Percentiles rank a stretch among this genome's conserved stretches.
These are phyloP conservation scores for Suillus cothurnatus DNA, from an alignment of 768 basidiomycete genomes.

Conservation along the genomic window DNA sequence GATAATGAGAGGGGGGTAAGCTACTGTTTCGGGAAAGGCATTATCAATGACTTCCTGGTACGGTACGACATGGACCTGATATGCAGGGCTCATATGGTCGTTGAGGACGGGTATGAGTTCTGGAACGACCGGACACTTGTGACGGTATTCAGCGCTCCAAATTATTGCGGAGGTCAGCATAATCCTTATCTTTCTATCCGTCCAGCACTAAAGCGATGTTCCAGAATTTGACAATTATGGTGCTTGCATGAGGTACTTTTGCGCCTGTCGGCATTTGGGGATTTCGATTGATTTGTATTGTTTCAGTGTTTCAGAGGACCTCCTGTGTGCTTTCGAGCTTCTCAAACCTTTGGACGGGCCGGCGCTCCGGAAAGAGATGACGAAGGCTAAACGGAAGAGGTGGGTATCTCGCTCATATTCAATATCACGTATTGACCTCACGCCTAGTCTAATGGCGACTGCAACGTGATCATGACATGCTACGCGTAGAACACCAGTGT, in stretches of 20 bases:
- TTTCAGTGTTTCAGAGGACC: conserved; percentile 89
- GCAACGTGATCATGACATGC: conserved; percentile 24
- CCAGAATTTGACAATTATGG: conserved; percentile 95
- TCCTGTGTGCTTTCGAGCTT: conserved; percentile 96
- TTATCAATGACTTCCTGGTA: conserved; percentile 94
- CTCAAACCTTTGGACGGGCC: conserved; percentile 95
- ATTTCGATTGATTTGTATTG: conserved; percentile 18
- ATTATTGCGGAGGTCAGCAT: conserved; percentile 88
- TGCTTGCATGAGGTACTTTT: conserved; percentile 83
- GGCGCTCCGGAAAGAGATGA: conserved; percentile 97
- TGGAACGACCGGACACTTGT: conserved; percentile 99
- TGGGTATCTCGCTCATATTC: conserved; percentile 27
- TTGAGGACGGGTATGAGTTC: conserved; percentile 99
- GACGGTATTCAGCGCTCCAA: conserved; percentile 98
- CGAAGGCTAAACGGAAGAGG: conserved; percentile 98
- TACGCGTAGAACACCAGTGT: neutral
- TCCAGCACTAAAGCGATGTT: conserved; percentile 19
- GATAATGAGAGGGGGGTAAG: conserved; percentile 99
- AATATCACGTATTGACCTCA: conserved; percentile 8
- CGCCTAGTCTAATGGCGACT: conserved; percentile 36
- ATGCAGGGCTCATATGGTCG: conserved; percentile 99
- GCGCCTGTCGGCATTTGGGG: neutral
- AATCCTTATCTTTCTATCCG: conserved; percentile 11
- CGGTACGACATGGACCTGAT: conserved; percentile 99
- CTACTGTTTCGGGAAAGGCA: conserved; percentile 97